Percentiles rank a stretch among this genome's conserved stretches.
Evolutionary conservation across 1,284 basidiomycete genomes (phyloP).

Genomic region (Trichosporon ovoides): DNA sequence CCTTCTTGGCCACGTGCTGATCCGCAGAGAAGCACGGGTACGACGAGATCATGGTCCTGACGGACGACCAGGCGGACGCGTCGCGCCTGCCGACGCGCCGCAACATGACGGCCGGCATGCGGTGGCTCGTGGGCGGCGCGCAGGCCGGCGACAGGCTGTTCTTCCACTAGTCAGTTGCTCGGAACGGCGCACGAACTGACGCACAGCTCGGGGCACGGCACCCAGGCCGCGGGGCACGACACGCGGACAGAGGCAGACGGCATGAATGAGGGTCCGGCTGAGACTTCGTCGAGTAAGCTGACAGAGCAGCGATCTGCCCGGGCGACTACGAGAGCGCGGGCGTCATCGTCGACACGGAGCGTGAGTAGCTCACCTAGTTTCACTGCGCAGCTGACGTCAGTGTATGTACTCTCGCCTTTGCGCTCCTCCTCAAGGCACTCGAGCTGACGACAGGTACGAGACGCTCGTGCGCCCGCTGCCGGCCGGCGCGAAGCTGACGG

Average conservation of each 20-base stretch:
- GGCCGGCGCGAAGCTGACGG: constrained; percentile 76
- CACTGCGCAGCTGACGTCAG: constrained; percentile 10
- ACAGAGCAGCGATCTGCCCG: constrained; percentile 63
- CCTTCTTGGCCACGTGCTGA: constrained; percentile 2
- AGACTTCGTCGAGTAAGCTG: neutral
- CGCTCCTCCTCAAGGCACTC: neutral
- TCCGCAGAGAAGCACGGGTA: constrained; percentile 59
- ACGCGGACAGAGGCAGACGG: constrained; percentile 51
- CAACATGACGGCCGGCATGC: constrained; percentile 84
- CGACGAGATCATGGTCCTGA: constrained; percentile 80
- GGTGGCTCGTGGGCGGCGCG: constrained; percentile 77
- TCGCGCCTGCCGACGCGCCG: constrained; percentile 65
- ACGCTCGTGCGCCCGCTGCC: constrained; percentile 66
- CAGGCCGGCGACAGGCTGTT: constrained; percentile 79
- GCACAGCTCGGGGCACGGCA: constrained; percentile 64
- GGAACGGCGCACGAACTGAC: neutral
- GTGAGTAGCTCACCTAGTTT: constrained; percentile 26
- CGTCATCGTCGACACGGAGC: constrained; percentile 66
- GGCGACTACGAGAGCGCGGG: constrained; percentile 67
- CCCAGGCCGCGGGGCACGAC: constrained; percentile 64
- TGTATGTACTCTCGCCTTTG: constrained; percentile 8
- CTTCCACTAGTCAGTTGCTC: constrained; percentile 60
- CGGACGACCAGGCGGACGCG: constrained; percentile 65
- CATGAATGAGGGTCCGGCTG: constrained; percentile 42
- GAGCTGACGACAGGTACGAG: constrained; percentile 30